phyloP scores from a whole-genome alignment of 2,329 filamentous ascomycete species.

The Alternaria longipes region DNA sequence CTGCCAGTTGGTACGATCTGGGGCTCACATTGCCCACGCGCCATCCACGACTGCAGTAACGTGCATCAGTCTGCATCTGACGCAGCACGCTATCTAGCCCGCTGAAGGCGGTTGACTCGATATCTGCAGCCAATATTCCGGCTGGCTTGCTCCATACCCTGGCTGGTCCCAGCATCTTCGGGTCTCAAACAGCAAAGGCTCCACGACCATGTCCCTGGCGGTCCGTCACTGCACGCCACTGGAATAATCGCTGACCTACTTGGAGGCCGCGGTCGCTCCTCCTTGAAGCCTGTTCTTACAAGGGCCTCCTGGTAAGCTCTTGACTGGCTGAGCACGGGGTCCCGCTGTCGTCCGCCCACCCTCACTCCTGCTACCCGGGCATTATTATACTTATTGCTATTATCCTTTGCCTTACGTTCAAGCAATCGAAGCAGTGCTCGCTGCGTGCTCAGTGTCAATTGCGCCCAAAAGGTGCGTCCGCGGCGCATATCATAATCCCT shows the following conservation, averaged over 20 bases:
- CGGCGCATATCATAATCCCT: slow-evolving; percentile 41
- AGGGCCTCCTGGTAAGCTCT: slow-evolving; percentile 36
- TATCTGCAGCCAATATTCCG: slow-evolving; percentile 43
- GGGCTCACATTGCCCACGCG: slow-evolving; percentile 34
- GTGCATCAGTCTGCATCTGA: slow-evolving; percentile 37
- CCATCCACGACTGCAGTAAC: slow-evolving; percentile 37
- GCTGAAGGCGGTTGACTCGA: slow-evolving; percentile 34
- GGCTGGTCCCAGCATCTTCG: slow-evolving; percentile 37
- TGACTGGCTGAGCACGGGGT: slow-evolving; percentile 38
- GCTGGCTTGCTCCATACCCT: slow-evolving; percentile 36
- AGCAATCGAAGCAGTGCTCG: slow-evolving; percentile 30
- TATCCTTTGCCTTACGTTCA: slow-evolving; percentile 37
- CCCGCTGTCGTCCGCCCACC: slow-evolving; percentile 35
- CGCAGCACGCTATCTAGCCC: slow-evolving; percentile 42
- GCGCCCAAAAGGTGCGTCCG: slow-evolving; percentile 36
- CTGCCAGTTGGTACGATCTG: slow-evolving; percentile 34
- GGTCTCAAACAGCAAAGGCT: slow-evolving; percentile 50
- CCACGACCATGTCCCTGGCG: slow-evolving; percentile 49
- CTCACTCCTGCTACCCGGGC: slow-evolving; percentile 35
- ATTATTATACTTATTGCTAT: slow-evolving; percentile 47
- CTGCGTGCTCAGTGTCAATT: slow-evolving; percentile 37
- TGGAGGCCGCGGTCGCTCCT: slow-evolving; percentile 31
- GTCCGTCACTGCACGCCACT: slow-evolving; percentile 36
- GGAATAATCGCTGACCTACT: slow-evolving; percentile 34
- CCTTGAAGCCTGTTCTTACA: slow-evolving; percentile 27